Evolutionary conservation across 148 eudicot genomes (phyloP), one percentile per base, ranked within the genome.

Genomic region (Fagopyrum esculentum): DNA sequence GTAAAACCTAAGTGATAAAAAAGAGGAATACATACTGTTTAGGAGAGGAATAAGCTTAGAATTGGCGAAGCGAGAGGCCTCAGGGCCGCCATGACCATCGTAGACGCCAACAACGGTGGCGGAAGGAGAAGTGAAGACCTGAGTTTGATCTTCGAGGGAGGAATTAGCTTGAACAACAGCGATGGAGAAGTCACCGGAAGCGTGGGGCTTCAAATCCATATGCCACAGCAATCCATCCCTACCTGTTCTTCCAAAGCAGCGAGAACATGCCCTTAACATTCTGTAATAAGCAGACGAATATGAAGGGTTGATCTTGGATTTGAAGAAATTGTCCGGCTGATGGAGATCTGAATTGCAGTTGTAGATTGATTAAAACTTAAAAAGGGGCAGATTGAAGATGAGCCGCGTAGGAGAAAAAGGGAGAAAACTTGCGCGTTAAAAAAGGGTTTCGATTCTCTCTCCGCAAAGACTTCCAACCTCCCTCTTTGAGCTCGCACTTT

Each of bases 61-160:
- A 69, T 84, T 88, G 45, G 92, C 87, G 66, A 93, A 93, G 1
- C 89, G 88, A 45, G 98, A 87, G 43, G 98, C 91, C 73, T 93
- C 91, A 30, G 97, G 91, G 6, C 98, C 98, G 45, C 98, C 98
- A 76, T 93, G 98, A 17, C 98, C 98, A 63, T 93, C 98, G 77
- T 88, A 93, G 51, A 93, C 95, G 11, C 98, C 98, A 35, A 93
- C 91, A 63, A 77, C 90, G 51, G 91, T 89, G 29, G 90, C 85
- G 19, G 88, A 84, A 30, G 93, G 90, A 47, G 93, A 87, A 7
- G 93, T 82, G 15, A 78, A 85, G 3, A 93, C 98, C 73, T 91
- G 97, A 60, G 80, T 84, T 74, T 93, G 98, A 75, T 93, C 98
- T 83, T 93, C 98, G 30, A 93, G 83, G 13, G 47, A 79, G 5